Base-by-base conservation (phyloP, 1,284 basidiomycete species). In the Fomitopsis schrenkii region DNA sequence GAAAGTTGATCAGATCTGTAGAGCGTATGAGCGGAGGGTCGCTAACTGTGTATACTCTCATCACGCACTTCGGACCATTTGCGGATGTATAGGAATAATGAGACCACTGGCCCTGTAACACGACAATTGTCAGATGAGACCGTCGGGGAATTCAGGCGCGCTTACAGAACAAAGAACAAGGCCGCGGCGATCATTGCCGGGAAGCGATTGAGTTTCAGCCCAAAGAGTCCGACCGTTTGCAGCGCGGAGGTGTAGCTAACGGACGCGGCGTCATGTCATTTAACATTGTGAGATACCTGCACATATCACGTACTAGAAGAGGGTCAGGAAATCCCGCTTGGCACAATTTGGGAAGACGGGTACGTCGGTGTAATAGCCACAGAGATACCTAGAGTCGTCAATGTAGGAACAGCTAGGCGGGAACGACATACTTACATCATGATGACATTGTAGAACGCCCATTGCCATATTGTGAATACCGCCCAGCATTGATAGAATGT, bases 151-250 rank as follows among this genome's bases (percentile, higher is more conserved):
- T 9, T 4, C 5, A 14, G 1, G 19, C 19, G 26, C 6, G 74
- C 86, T 62, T 70, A 89, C 83, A 89, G 73, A 40, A 87, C 68
- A 63, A 88, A 83, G 72, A 89, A 85, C 55, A 79, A 68, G 8
- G 82, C 55, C 0, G 86, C 83, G 8, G 86, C 88, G 36, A 86
- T 58, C 50, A 86, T 75, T 1, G 88, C 87, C n/a, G 85, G 81
- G 44, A 90, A 74, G 22, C 93, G 80, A 62, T 87, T 84, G 67
- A 89, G 76, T 66, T 87, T 84, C 58, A 95, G 72, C 2, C 90
- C 91, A 68, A 95, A 91, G 9, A 95, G 74, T 1, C 85, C 91
- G 45, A 95, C 85, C 0, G 86, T 87, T 68, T 91, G 91, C 26
- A 91, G 73, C 12, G 86, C 91, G 64, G 86, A 78, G 12, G 77